Base-by-base conservation (phyloP, 2,329 filamentous ascomycete genomes). In the Aspergillus alliaceus region DNA sequence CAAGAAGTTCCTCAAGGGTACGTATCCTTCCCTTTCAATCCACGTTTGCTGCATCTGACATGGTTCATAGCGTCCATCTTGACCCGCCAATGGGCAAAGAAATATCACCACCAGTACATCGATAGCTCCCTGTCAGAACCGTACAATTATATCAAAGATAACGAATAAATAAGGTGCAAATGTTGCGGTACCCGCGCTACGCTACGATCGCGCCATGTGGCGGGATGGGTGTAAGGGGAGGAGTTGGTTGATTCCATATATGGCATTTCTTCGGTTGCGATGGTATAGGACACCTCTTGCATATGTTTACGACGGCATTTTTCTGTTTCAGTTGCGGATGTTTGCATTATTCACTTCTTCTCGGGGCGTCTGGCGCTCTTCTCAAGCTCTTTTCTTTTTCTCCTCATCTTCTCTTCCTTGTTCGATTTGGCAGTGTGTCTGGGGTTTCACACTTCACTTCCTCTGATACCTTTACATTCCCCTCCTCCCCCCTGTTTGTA, bases 1-100 rank as follows among this genome's bases (percentile, higher is more conserved):
- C 85, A 99, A 98, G 83, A 97, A 96, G 79, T 99, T 98, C 79
- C 80, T 98, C 69, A 99, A 99, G 82, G 93, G 93, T 96, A 86
- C 79, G 84, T 56, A 11, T 35, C 6, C n/a, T 37, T 9, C n/a
- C 15, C 9, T 15, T 18, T 20, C 4, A 5, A n/a, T 34, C 4
- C 5, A 11, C 24, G 12, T 22, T 14, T 9, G 6, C 18, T 22
- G 20, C 20, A 59, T 51, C 66, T 72, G 57, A 72, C 72, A 58
- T 54, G 27, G 25, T 37, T 54, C 31, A 4, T 56, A 96, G 93
- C 92, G 67, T 97, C 93, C 25, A 92, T 98, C 68, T 83, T 96
- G 60, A 90, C 93, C 34, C 90, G 93, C 67, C 86, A 90, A 70
- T 99, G 95, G 95, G 91, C 92, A 57, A 97, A 96, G 83, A 90